Conservation (phyloP, 2,329 filamentous ascomycete genomes). For the Epichloe sp. region DNA sequence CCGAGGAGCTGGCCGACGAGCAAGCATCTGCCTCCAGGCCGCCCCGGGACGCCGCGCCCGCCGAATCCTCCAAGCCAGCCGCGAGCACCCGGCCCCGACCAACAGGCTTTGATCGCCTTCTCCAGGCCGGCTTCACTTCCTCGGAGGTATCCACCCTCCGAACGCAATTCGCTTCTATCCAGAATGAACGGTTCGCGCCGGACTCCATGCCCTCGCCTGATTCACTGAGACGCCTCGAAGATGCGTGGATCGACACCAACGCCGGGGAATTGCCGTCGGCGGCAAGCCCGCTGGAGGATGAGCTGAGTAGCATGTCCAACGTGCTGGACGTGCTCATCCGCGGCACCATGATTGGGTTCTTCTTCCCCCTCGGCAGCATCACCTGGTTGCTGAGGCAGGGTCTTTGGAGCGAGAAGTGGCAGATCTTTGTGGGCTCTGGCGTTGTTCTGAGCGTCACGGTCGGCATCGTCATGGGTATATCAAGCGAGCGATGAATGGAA, state of each 20-base stretch:
- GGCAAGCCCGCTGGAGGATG: conserved; percentile 27
- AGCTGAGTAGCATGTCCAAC: conserved; percentile 35
- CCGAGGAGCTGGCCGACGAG: conserved; percentile 58
- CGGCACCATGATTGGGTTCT: conserved; percentile 83
- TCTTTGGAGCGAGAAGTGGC: conserved; percentile 72
- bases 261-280: conserved; percentile 26
- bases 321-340: conserved; percentile 75
- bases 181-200: conserved; percentile 69
- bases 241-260: conserved; percentile 76
- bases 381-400: conserved; percentile 78
- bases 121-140: conserved; percentile 66
- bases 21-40: conserved; percentile 29
- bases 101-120: conserved; percentile 77
- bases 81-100: conserved; percentile 20
- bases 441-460: conserved; percentile 68
- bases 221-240: conserved; percentile 66
- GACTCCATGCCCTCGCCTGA: conserved; percentile 77
- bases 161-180: conserved; percentile 78
- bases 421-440: conserved; percentile 77
- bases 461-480: conserved; percentile 47
- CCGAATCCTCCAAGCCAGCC: conserved; percentile 13
- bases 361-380: conserved; percentile 81
- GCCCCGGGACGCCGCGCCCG: conserved; percentile 30
- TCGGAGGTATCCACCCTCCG: conserved; percentile 75
- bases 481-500: conserved; percentile 17